These are phyloP conservation scores for Conticribra weissflogii DNA, from an alignment of 108 stramenopile genomes.

Conservation along the genomic window DNA sequence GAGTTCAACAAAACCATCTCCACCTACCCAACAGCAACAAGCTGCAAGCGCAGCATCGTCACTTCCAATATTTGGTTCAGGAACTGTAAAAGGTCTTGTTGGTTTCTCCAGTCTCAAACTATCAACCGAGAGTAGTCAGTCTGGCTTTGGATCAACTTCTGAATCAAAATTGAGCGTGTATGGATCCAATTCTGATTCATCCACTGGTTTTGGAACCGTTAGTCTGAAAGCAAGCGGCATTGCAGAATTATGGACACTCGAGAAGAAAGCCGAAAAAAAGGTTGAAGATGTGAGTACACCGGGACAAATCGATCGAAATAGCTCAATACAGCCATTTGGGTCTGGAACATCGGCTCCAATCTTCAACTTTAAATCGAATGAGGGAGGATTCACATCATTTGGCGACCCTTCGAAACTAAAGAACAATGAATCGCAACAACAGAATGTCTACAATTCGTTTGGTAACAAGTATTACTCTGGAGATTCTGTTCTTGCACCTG, in stretches of 20 bases:
- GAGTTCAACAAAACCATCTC: constrained; percentile 7
- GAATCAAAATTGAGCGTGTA: constrained; percentile 6
- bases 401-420: too few relatives aligned
- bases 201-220: constrained; percentile 10
- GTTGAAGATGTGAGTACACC: constrained; percentile 2
- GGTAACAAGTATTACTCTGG: too few relatives aligned
- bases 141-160: not conserved
- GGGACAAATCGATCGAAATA: not conserved
- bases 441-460: not conserved
- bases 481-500: too few relatives aligned
- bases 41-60: not conserved
- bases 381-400: constrained; percentile 18
- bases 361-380: constrained; percentile 1
- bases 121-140: not conserved
- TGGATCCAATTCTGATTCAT: constrained; percentile 21
- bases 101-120: constrained; percentile 23
- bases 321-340: constrained; percentile 10
- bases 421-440: not conserved
- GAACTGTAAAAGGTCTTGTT: constrained; percentile 33
- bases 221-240: not conserved
- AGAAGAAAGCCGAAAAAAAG: not conserved
- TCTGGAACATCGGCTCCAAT: constrained; percentile 8
- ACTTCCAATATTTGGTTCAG: constrained; percentile 34
- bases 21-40: not conserved
- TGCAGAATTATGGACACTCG: constrained; percentile 3